These are phyloP conservation scores for Pyronema omphalodes DNA, from an alignment of 495 filamentous ascomycete genomes.

Conservation along the genomic window DNA sequence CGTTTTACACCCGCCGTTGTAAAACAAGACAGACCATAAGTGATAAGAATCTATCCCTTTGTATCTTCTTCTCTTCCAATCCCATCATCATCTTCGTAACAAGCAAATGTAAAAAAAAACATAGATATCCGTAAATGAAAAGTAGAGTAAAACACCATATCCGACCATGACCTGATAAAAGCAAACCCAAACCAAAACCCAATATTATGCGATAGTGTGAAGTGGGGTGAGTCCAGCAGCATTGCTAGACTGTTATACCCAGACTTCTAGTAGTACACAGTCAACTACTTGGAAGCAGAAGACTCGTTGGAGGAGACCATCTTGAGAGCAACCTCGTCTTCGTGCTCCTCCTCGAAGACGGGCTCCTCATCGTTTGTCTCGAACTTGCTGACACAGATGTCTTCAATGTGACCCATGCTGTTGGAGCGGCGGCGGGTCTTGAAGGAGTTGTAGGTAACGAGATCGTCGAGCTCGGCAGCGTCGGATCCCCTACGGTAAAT, in stretches of 20 bases:
- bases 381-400: conserved; percentile 69
- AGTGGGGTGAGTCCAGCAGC: too few relatives aligned
- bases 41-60: too few relatives aligned
- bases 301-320: background rate
- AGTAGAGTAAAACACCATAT: background rate
- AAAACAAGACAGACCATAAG: too few relatives aligned
- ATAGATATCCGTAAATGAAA: background rate
- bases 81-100: too few relatives aligned
- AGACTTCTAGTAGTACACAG: too few relatives aligned
- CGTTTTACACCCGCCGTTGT: too few relatives aligned
- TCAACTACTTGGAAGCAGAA: background rate
- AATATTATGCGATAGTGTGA: too few relatives aligned
- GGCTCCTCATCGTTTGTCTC: conserved; percentile 68
- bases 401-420: conserved; percentile 48
- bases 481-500: conserved; percentile 43
- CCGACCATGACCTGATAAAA: background rate
- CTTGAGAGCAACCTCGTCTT: background rate
- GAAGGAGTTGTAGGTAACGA: conserved; percentile 52
- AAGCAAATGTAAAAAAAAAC: too few relatives aligned
- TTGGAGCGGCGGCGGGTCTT: conserved; percentile 87
- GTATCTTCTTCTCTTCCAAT: too few relatives aligned
- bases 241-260: too few relatives aligned
- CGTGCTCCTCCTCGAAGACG: conserved; percentile 65
- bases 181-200: background rate
- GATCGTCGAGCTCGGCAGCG: conserved; percentile 65